Conservation (phyloP, 768 basidiomycete genomes). For the Tricholoma flavovirens region DNA sequence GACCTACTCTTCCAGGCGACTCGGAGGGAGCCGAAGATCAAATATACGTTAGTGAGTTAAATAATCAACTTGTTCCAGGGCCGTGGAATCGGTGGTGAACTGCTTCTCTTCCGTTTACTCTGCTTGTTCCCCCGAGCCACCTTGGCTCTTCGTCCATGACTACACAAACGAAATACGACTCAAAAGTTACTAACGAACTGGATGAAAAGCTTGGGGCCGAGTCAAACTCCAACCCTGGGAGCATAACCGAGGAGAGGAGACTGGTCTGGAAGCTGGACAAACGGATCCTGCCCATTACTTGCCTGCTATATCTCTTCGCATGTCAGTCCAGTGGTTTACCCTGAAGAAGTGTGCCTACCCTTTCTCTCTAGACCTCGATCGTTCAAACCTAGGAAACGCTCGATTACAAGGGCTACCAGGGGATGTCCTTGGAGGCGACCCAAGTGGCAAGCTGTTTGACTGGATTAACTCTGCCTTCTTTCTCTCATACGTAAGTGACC, state of each 20-base stretch:
- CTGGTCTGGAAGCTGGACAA: constrained; percentile 62
- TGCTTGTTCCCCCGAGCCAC: constrained; percentile 7
- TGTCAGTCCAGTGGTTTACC: constrained; percentile 39
- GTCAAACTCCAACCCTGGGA: constrained; percentile 9
- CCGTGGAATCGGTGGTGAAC: too few relatives aligned
- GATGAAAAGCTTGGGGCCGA: constrained; percentile 29
- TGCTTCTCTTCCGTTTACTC: background rate
- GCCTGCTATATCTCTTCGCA: constrained; percentile 71
- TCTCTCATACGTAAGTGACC: constrained; percentile 60
- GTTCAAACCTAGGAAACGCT: constrained; percentile 77
- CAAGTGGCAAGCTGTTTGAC: constrained; percentile 63
- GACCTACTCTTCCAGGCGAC: constrained; percentile 14
- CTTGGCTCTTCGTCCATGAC: constrained; percentile 9
- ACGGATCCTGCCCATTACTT: constrained; percentile 66
- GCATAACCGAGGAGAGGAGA: constrained; percentile 14
- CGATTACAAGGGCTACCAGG: constrained; percentile 64
- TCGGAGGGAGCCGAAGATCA: constrained; percentile 6
- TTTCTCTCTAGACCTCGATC: constrained; percentile 49
- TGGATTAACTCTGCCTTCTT: constrained; percentile 77
- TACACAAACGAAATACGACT: constrained; percentile 6
- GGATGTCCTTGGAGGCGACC: constrained; percentile 63
- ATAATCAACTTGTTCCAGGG: background rate
- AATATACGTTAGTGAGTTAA: constrained; percentile 24
- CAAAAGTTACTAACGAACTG: constrained; percentile 12
- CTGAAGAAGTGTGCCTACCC: background rate